Base-by-base conservation (phyloP, 176 grass and related monocot species). In the Sorghum bicolor region DNA sequence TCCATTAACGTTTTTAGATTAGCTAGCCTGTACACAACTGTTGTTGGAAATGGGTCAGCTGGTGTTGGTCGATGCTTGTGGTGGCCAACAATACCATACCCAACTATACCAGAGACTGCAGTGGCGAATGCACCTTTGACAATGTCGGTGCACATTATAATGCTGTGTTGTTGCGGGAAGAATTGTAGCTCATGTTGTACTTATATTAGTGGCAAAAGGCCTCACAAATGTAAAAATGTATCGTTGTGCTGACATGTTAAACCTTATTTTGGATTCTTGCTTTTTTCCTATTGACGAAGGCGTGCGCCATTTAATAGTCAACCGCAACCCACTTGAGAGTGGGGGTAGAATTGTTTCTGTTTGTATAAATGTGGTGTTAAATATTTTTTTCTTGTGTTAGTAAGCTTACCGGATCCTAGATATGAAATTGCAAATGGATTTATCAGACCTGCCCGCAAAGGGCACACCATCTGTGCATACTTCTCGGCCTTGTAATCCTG, bases 21-120 rank as follows among this genome's bases (percentile, higher is more conserved):
- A 88, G 66, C 31, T 76, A 85, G 16, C 20, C 7, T 40, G 77
- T 85, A 77, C 71, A 64, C 48, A 39, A 31, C 29, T 64, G 77
- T 64, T 71, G 22, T 69, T 50, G 33, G 33, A 17, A 15, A 60
- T 25, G 10, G 32, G 75, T 73, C 5, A 1, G 36, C 19, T 19
- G 4, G 48, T 62, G 26, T 83, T 74, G 52, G 36, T 63, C 19
- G 32, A 20, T 68, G 47, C 33, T 25, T 20, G 39, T 38, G 53
- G 84, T 60, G 45, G 70, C 61, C 45, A 57, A 43, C 20, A 3
- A 20, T 48, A 33, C 43, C 10, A 17, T 31, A 34, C 28, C 32
- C 43, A 41, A 57, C 29, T 39, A 61, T 47, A 77, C 57, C 70
- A 37, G 22, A 28, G 31, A 47, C 6, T 62, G 74, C 52, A 70